Conservation (phyloP, 176 grass and related monocot species). For the Phragmites australis region DNA sequence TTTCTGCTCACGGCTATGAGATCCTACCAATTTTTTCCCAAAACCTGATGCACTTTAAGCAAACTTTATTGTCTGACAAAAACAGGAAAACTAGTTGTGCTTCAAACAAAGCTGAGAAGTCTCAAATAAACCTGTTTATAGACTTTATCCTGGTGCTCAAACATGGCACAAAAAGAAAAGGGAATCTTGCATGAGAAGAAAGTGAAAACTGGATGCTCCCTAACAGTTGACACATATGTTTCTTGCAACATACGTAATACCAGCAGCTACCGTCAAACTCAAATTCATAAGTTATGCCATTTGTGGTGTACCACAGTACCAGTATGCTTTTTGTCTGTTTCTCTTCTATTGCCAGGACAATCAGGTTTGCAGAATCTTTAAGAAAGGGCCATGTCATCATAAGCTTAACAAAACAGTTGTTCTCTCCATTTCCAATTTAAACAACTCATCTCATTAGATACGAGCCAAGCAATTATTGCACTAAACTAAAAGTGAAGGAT, state of each 20-base stretch:
- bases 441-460: slow-evolving; percentile 34
- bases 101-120: slow-evolving; percentile 15
- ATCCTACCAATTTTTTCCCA: slow-evolving; percentile 5
- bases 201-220: slow-evolving; percentile 34
- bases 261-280: no score
- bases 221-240: slow-evolving; percentile 28
- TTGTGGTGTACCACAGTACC: slow-evolving; percentile 25
- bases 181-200: slow-evolving; percentile 36
- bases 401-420: slow-evolving; percentile 15
- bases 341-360: slow-evolving; percentile 35
- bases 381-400: slow-evolving; percentile 28
- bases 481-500: not conserved
- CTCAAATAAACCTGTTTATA: slow-evolving; percentile 4
- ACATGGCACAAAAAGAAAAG: slow-evolving; percentile 29
- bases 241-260: slow-evolving; percentile 39
- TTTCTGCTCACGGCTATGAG: slow-evolving; percentile 5
- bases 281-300: slow-evolving; percentile 31
- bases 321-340: slow-evolving; percentile 46
- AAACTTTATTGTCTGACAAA: not conserved
- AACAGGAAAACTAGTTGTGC: not conserved
- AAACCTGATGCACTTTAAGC: not conserved
- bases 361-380: slow-evolving; percentile 24
- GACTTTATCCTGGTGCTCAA: slow-evolving; percentile 17
- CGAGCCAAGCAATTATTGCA: not conserved
- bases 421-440: slow-evolving; percentile 36